Evolutionary conservation across 768 basidiomycete species (phyloP).

Genomic region (Lactifluus hygrophoroides): DNA sequence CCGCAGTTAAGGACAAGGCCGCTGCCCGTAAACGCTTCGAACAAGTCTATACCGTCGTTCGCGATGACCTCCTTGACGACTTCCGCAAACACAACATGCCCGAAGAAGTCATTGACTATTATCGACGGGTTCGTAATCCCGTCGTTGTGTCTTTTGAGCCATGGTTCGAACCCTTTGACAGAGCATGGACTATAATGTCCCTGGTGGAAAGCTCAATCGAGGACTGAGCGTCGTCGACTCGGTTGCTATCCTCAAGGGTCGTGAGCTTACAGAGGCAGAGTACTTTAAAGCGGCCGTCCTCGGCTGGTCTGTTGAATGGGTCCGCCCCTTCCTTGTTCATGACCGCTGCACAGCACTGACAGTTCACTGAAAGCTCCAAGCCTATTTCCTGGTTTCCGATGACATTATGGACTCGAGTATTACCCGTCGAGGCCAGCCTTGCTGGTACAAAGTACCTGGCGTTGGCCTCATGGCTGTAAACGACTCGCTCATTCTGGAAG

Average conservation of each 20-base stretch:
- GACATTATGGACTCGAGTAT: conserved; percentile 97
- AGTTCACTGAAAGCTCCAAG: conserved; percentile 69
- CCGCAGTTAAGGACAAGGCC: conserved; percentile 4
- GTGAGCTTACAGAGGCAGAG: conserved; percentile 68
- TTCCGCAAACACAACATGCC: conserved; percentile 72
- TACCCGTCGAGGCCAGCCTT: conserved; percentile 89
- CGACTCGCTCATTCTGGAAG: conserved; percentile 94
- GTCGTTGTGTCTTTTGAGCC: not conserved
- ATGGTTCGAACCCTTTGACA: conserved; percentile 26
- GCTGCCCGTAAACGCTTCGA: conserved; percentile 55
- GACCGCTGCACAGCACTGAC: not conserved
- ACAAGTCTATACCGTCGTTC: conserved; percentile 58
- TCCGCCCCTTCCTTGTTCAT: conserved; percentile 34
- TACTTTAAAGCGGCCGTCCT: conserved; percentile 83
- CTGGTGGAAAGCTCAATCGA: conserved; percentile 92
- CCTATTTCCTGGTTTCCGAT: conserved; percentile 93
- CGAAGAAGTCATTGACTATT: conserved; percentile 78
- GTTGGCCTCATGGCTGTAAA: conserved; percentile 89
- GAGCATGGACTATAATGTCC: conserved; percentile 92
- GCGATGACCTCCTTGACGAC: conserved; percentile 68
- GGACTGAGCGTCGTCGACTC: conserved; percentile 96
- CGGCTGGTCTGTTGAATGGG: conserved; percentile 95
- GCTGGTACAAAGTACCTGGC: conserved; percentile 73
- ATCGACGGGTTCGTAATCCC: conserved; percentile 48
- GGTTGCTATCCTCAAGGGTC: conserved; percentile 76